phyloP scores from a whole-genome alignment of 2,329 filamentous ascomycete species.

The Thielaviopsis ethacetica region DNA sequence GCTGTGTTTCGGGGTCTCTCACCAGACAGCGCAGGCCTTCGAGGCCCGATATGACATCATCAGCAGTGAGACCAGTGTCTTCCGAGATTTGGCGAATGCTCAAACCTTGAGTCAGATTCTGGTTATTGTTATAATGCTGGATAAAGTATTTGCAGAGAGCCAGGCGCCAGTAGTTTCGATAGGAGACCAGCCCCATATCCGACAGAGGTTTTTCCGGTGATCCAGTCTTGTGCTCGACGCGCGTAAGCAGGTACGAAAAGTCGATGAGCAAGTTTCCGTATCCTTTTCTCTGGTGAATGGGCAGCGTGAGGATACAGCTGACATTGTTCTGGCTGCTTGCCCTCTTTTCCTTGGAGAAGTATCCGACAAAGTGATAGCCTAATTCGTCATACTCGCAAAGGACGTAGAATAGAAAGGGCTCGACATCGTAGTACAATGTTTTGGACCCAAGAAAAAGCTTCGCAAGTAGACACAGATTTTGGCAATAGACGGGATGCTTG shows the following conservation, averaged over 20 bases:
- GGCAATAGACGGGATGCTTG: constrained; percentile 96
- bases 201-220: constrained; percentile 95
- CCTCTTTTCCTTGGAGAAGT: constrained; percentile 97
- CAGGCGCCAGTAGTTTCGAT: constrained; percentile 92
- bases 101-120: constrained; percentile 22
- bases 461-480: constrained; percentile 87
- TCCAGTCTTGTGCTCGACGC: constrained; percentile 82
- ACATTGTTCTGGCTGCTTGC: constrained; percentile 93
- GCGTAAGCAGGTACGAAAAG: constrained; percentile 91
- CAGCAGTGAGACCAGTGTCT: constrained; percentile 84
- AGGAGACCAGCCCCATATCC: constrained; percentile 94
- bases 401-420: constrained; percentile 93
- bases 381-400: constrained; percentile 85
- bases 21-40: constrained; percentile 82
- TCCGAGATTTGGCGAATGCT: constrained; percentile 60
- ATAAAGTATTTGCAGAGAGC: constrained; percentile 74
- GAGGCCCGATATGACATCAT: constrained; percentile 87
- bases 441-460: constrained; percentile 98
- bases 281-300: constrained; percentile 91
- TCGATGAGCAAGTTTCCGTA: constrained; percentile 95
- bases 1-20: constrained; percentile 71
- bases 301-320: constrained; percentile 87
- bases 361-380: constrained; percentile 95
- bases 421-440: constrained; percentile 94
- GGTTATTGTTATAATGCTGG: constrained; percentile 21